Conservation (phyloP, 345 rosid genomes). For the Pistacia atlantica region DNA sequence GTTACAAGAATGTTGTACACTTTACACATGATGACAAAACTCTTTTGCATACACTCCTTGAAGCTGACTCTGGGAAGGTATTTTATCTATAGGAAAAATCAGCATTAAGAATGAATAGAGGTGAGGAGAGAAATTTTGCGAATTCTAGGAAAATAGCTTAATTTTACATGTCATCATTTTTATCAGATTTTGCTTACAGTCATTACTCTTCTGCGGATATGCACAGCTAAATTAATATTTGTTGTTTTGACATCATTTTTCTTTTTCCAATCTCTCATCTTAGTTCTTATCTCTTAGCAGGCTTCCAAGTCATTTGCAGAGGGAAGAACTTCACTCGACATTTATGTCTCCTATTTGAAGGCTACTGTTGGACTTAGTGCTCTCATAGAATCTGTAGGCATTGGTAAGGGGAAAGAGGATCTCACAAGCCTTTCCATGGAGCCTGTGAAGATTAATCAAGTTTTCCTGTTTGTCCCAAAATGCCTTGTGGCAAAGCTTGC, state of each 20-base stretch:
- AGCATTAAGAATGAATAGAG: neutral
- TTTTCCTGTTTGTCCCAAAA: constrained; percentile 38
- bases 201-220: neutral
- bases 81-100: neutral
- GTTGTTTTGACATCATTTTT: constrained; percentile 3
- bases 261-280: constrained; percentile 13
- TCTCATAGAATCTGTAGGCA: constrained; percentile 66
- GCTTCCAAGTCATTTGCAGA: constrained; percentile 61
- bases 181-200: no score
- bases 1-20: neutral
- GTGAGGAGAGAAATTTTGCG: neutral
- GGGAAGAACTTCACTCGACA: constrained; percentile 51
- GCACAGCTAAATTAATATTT: neutral
- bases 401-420: constrained; percentile 74
- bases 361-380: constrained; percentile 45
- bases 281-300: constrained; percentile 39
- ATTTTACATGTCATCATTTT: no score
- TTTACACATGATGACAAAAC: neutral
- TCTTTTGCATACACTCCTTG: neutral
- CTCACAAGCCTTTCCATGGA: constrained; percentile 53
- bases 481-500: constrained; percentile 46
- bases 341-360: constrained; percentile 44
- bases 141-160: no score
- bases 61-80: neutral
- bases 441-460: constrained; percentile 40